Conservation (phyloP, 352 stramenopile species). For the Plasmopara muralis region DNA sequence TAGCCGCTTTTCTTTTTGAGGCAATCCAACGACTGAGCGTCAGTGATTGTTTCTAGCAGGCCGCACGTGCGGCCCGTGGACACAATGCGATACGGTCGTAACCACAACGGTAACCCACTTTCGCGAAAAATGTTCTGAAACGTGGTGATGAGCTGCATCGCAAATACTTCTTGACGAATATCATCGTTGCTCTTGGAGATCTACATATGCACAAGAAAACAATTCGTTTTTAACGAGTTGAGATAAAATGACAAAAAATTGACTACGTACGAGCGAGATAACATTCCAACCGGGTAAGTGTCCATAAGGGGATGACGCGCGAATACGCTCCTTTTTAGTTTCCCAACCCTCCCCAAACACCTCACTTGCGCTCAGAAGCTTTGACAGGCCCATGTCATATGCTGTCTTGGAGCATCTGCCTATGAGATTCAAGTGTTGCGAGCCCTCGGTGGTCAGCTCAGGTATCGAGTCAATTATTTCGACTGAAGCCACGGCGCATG, state of each 20-base stretch:
- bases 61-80: conserved; percentile 87
- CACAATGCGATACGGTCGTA: conserved; percentile 92
- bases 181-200: conserved; percentile 98
- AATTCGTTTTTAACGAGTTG: not conserved
- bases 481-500: conserved; percentile 4
- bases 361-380: conserved; percentile 45
- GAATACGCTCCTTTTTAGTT: conserved; percentile 90
- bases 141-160: conserved; percentile 93
- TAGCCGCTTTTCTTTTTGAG: conserved; percentile 90
- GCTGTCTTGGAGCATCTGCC: conserved; percentile 48
- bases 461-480: conserved; percentile 23
- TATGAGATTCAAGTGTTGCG: conserved; percentile 33
- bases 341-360: conserved; percentile 92
- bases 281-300: conserved; percentile 88
- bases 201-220: conserved; percentile 15
- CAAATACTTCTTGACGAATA: conserved; percentile 94
- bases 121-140: conserved; percentile 90
- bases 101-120: conserved; percentile 88
- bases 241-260: not conserved
- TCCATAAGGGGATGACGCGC: conserved; percentile 77
- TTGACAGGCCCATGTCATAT: conserved; percentile 63
- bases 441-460: conserved; percentile 9
- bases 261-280: conserved; percentile 64
- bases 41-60: conserved; percentile 93
- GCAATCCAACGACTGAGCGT: conserved; percentile 93